These are phyloP conservation scores for Ceratocystis destructans DNA, from an alignment of 2,329 filamentous ascomycete species.

Conservation along the genomic window DNA sequence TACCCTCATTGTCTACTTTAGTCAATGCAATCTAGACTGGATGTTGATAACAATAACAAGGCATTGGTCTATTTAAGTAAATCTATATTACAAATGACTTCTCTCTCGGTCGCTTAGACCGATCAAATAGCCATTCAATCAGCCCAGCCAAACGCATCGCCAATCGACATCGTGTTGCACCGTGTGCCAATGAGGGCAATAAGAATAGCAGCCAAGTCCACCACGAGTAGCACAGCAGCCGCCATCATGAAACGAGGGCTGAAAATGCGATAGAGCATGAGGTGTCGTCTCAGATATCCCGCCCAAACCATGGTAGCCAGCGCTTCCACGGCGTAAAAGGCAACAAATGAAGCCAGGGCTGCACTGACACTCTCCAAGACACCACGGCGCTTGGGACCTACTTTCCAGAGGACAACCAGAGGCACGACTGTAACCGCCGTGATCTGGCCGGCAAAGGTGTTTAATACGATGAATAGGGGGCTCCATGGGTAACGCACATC, in stretches of 20 bases:
- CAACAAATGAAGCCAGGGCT: constrained; percentile 58
- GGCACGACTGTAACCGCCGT: constrained; percentile 68
- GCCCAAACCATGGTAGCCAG: constrained; percentile 85
- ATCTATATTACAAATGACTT: not conserved
- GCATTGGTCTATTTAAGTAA: not conserved
- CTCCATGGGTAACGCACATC: constrained; percentile 80
- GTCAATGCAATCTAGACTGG: too few species aligned
- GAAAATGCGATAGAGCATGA: constrained; percentile 96
- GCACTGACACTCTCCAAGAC: constrained; percentile 57
- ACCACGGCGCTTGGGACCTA: constrained; percentile 56
- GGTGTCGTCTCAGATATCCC: constrained; percentile 70
- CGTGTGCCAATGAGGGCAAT: constrained; percentile 62
- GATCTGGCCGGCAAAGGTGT: constrained; percentile 82
- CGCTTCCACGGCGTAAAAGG: constrained; percentile 71
- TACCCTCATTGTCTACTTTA: not conserved
- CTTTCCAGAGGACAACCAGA: constrained; percentile 77
- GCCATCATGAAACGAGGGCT: constrained; percentile 81
- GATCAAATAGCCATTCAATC: constrained; percentile 27
- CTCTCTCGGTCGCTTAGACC: not conserved
- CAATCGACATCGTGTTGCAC: constrained; percentile 63
- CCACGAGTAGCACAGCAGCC: constrained; percentile 53
- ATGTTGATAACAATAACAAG: not conserved
- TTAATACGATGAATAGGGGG: constrained; percentile 65
- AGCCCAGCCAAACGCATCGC: constrained; percentile 77
- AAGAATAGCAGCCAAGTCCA: constrained; percentile 60